These are phyloP conservation scores for Metschnikowia gelsemii DNA, from an alignment of 805 yeast genomes.

Conservation along the genomic window DNA sequence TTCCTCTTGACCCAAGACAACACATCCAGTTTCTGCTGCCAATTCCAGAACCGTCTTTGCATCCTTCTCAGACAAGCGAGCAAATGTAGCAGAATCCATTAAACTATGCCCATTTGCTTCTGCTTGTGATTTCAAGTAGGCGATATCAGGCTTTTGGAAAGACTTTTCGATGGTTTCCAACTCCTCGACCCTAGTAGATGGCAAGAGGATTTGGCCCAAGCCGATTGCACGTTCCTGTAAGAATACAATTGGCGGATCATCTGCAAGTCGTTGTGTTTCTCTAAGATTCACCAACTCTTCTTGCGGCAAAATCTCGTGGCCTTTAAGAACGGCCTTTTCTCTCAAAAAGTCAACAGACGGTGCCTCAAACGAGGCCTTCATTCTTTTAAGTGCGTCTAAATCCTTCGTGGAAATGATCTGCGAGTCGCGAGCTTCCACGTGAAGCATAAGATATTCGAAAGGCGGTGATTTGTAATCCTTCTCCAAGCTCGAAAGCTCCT, in stretches of 20 bases:
- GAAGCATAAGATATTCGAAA: slow-evolving; percentile 8
- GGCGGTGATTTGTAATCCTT: slow-evolving; percentile 7
- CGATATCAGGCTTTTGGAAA: slow-evolving; percentile 7
- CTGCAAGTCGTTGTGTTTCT: slow-evolving; percentile 1
- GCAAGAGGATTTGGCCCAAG: slow-evolving; percentile 26
- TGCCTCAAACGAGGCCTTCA: slow-evolving; percentile 2
- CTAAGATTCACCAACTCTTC: slow-evolving; percentile 7
- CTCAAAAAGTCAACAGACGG: slow-evolving; percentile 15
- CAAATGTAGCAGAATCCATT: slow-evolving; percentile 2
- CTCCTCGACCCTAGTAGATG: slow-evolving; percentile 7
- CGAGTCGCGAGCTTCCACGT: neutral
- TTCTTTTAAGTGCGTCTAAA: slow-evolving; percentile 4
- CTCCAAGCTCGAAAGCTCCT: slow-evolving; percentile 6
- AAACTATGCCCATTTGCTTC: slow-evolving; percentile 5
- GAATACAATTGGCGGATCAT: slow-evolving; percentile 22
- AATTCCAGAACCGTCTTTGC: slow-evolving; percentile 8
- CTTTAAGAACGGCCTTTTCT: slow-evolving; percentile 5
- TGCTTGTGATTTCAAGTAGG: slow-evolving; percentile 8
- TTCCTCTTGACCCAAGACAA: slow-evolving; percentile 9
- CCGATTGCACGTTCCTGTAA: slow-evolving; percentile 24
- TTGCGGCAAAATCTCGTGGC: slow-evolving; percentile 7
- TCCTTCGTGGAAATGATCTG: slow-evolving; percentile 7
- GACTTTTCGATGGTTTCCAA: slow-evolving; percentile 7
- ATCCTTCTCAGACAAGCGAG: slow-evolving; percentile 1
- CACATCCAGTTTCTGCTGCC: slow-evolving; percentile 12